Conservation (phyloP, 495 filamentous ascomycete genomes). For the Glonium stellatum region DNA sequence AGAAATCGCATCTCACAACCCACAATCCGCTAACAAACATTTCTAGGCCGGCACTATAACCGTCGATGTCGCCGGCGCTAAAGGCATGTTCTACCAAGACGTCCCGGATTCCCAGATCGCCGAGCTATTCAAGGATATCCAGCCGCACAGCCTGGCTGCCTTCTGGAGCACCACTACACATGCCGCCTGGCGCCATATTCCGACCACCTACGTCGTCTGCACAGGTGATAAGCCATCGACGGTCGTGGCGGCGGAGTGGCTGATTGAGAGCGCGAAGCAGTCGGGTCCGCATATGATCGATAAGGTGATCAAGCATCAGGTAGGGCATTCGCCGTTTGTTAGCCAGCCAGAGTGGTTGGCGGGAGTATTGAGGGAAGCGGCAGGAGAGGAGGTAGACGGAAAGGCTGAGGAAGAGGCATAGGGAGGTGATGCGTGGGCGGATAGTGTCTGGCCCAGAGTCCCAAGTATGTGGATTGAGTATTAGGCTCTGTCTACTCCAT, state of each 20-base stretch:
- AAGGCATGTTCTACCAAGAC: constrained; percentile 19
- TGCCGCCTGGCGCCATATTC: constrained; percentile 18
- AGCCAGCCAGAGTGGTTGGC: constrained; percentile 15
- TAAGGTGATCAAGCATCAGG: constrained; percentile 6
- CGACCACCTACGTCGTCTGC: constrained; percentile 11
- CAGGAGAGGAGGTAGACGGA: neutral
- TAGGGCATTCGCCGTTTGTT: constrained; percentile 11
- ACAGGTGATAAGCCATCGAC: constrained; percentile 11
- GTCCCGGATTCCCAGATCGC: constrained; percentile 5
- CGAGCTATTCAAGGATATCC: constrained; percentile 8
- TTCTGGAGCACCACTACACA: constrained; percentile 9
- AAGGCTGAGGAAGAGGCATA: too few relatives aligned
- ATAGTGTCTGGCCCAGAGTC: too few relatives aligned
- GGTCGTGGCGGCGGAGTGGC: neutral
- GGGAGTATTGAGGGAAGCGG: constrained; percentile 6
- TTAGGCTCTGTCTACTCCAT: too few relatives aligned
- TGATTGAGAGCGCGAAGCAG: constrained; percentile 29
- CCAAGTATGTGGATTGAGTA: too few relatives aligned
- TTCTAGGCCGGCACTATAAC: neutral
- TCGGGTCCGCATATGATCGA: constrained; percentile 9
- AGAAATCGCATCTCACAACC: too few relatives aligned
- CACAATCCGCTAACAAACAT: too few relatives aligned
- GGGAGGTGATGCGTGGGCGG: too few relatives aligned
- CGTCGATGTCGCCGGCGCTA: constrained; percentile 4
- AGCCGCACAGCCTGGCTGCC: constrained; percentile 4